These are phyloP conservation scores for Fibroporia radiculosa DNA, from an alignment of 768 basidiomycete genomes.

Conservation along the genomic window DNA sequence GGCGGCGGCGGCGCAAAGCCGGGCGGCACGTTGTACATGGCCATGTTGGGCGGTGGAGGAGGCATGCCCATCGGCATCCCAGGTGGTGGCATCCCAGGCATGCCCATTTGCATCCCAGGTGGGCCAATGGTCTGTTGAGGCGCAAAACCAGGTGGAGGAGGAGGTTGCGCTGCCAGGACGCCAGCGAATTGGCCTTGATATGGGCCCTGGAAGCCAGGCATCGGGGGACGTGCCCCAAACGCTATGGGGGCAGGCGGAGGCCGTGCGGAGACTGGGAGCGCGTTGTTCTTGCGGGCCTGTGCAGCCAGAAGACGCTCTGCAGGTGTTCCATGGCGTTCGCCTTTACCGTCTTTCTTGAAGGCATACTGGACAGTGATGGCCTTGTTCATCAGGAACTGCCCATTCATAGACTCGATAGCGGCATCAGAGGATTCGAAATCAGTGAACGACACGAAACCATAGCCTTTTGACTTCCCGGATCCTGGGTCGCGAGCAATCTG, in stretches of 20 bases:
- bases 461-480: constrained; percentile 85
- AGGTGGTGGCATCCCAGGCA: constrained; percentile 25
- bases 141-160: constrained; percentile 73
- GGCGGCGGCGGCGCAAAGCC: constrained; percentile 52
- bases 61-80: constrained; percentile 35
- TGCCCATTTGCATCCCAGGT: constrained; percentile 26
- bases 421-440: constrained; percentile 97
- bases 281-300: constrained; percentile 94
- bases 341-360: constrained; percentile 99
- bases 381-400: constrained; percentile 98
- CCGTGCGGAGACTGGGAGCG: constrained; percentile 68
- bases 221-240: constrained; percentile 58
- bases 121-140: constrained; percentile 64
- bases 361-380: constrained; percentile 96
- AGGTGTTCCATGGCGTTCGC: constrained; percentile 92
- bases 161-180: constrained; percentile 56
- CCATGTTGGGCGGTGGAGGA: constrained; percentile 31
- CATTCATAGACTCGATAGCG: constrained; percentile 94
- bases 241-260: constrained; percentile 71
- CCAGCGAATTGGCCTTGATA: constrained; percentile 95
- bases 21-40: constrained; percentile 36
- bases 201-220: constrained; percentile 66
- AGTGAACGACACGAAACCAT: constrained; percentile 95
- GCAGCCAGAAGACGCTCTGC: constrained; percentile 95
- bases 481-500: constrained; percentile 90